A percentile compares a stretch with the other conserved stretches of the same genome.
Conservation (phyloP, 2,329 filamentous ascomycete species). For the Chaetomium strumarium region DNA sequence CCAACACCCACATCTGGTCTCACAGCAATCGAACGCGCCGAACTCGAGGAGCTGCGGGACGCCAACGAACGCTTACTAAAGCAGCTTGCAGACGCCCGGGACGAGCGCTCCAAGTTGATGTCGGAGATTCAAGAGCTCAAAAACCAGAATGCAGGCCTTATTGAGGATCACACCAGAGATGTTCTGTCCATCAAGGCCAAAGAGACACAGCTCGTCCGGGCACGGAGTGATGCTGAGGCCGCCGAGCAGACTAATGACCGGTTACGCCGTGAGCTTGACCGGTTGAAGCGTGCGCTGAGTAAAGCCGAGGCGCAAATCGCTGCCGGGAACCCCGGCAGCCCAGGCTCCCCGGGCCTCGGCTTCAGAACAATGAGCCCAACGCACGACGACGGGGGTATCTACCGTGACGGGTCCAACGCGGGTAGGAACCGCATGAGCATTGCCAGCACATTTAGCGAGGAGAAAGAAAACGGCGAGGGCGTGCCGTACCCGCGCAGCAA, state of each 20-base stretch:
- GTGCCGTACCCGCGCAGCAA: constrained; percentile 43
- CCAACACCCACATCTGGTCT: constrained; percentile 60
- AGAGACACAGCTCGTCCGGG: constrained; percentile 91
- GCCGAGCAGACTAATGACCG: constrained; percentile 82
- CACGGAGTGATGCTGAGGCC: constrained; percentile 81
- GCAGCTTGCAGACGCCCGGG: constrained; percentile 72
- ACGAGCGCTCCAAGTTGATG: constrained; percentile 73
- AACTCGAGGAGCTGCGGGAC: constrained; percentile 79
- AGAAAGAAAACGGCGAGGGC: constrained; percentile 65
- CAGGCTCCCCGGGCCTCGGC: constrained; percentile 27
- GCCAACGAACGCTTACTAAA: constrained; percentile 74
- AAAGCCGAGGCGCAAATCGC: constrained; percentile 49
- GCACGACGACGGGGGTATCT: constrained; percentile 55
- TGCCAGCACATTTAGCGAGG: constrained; percentile 62
- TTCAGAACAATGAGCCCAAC: constrained; percentile 44
- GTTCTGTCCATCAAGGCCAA: constrained; percentile 97
- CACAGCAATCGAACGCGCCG: constrained; percentile 76
- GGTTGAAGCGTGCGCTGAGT: constrained; percentile 80
- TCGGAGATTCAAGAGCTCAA: constrained; percentile 92
- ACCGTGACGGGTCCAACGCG: constrained; percentile 41
- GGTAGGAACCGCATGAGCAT: constrained; percentile 54
- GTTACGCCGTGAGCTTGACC: constrained; percentile 80
- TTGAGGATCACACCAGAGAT: constrained; percentile 94
- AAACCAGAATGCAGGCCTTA: constrained; percentile 92
- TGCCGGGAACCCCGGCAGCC: constrained; percentile 25